A percentile compares a stretch with the other conserved stretches of the same genome.
These are phyloP conservation scores for Aphanomyces stellatus DNA, from an alignment of 352 stramenopile genomes.

Conservation along the genomic window DNA sequence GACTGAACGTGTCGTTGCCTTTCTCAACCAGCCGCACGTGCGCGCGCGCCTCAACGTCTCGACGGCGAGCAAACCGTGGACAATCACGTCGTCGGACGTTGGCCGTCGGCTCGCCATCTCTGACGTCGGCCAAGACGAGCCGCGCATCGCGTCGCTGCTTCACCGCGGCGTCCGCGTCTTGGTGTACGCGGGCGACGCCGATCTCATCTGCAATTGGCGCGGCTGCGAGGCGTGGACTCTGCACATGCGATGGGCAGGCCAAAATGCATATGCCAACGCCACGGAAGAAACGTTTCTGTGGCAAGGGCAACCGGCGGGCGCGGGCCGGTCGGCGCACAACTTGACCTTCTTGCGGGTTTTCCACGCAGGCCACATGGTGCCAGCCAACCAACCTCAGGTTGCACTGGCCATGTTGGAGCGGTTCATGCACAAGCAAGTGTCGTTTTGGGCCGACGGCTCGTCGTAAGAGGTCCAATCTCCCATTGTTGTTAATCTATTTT, in stretches of 20 bases:
- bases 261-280: neutral
- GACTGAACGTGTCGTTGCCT: conserved; percentile 59
- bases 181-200: conserved; percentile 82
- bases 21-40: conserved; percentile 46
- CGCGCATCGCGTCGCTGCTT: conserved; percentile 55
- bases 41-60: conserved; percentile 62
- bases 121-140: conserved; percentile 54
- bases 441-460: too few species aligned
- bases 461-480: too few species aligned
- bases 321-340: neutral
- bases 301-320: conserved; percentile 17
- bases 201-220: conserved; percentile 76
- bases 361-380: conserved; percentile 21
- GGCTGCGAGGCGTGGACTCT: conserved; percentile 13
- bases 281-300: neutral
- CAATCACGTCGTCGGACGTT: conserved; percentile 26
- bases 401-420: conserved; percentile 16
- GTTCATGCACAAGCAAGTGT: conserved; percentile 2
- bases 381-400: conserved; percentile 10
- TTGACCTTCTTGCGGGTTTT: conserved; percentile 11
- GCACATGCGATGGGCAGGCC: conserved; percentile 1
- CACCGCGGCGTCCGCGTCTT: conserved; percentile 44
- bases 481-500: too few species aligned
- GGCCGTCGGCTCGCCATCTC: conserved; percentile 70
- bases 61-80: conserved; percentile 11